Conservation (phyloP, 2,329 filamentous ascomycete species). For the Ophidiomyces ophidiicola region DNA sequence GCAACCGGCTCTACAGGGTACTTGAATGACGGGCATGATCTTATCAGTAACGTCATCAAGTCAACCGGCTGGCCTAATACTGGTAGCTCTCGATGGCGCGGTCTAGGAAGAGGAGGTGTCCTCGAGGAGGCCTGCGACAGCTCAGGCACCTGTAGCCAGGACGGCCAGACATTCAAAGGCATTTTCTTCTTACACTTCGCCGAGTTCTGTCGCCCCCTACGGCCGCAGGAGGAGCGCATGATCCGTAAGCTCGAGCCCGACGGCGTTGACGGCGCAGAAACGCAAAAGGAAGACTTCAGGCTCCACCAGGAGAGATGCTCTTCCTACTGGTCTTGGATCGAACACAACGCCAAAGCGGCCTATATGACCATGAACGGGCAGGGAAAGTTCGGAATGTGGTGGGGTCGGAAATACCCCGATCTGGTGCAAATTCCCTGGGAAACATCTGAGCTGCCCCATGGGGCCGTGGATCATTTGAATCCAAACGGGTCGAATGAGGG, state of each 20-base stretch:
- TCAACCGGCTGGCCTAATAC: slow-evolving; percentile 60
- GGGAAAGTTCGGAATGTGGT: slow-evolving; percentile 79
- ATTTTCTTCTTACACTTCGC: slow-evolving; percentile 87
- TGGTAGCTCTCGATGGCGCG: slow-evolving; percentile 48
- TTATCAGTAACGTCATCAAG: slow-evolving; percentile 59
- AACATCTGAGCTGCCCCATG: slow-evolving; percentile 27
- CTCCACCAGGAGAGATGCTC: slow-evolving; percentile 51
- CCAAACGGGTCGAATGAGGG: slow-evolving; percentile 13
- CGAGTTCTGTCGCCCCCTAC: slow-evolving; percentile 60
- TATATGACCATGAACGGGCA: slow-evolving; percentile 52
- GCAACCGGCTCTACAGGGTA: slow-evolving; percentile 61
- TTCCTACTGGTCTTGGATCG: slow-evolving; percentile 62
- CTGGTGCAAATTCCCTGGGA: slow-evolving; percentile 11
- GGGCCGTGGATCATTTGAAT: slow-evolving; percentile 41
- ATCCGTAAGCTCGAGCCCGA: slow-evolving; percentile 28
- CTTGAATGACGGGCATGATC: slow-evolving; percentile 64
- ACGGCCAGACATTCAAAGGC: slow-evolving; percentile 83
- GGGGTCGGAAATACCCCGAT: slow-evolving; percentile 42
- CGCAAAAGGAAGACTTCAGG: slow-evolving; percentile 33
- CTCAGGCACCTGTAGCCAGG: slow-evolving; percentile 60
- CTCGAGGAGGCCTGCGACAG: slow-evolving; percentile 77
- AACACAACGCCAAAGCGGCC: slow-evolving; percentile 64
- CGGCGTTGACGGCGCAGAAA: slow-evolving; percentile 31
- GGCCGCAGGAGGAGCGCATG: slow-evolving; percentile 36
- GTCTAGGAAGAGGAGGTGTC: slow-evolving; percentile 66